Percentiles rank a stretch among this genome's conserved stretches.
Conservation (phyloP, 2,329 filamentous ascomycete species). For the Colletotrichum viniferum region DNA sequence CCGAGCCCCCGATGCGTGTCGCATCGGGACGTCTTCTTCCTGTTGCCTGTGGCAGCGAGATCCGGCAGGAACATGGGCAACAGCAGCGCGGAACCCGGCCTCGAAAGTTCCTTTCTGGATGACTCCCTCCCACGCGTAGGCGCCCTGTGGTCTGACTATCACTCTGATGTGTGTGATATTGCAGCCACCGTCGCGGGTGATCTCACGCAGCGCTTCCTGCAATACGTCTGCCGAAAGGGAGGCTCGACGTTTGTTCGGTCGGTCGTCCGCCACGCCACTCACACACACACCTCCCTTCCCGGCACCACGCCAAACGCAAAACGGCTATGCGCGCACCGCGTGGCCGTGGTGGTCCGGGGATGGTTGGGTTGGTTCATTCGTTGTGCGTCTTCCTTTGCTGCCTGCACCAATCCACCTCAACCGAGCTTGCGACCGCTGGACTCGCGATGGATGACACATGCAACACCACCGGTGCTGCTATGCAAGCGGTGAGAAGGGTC, state of each 20-base stretch:
- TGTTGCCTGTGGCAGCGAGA: not conserved
- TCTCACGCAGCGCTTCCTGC: not conserved
- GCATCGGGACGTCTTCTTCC: not conserved
- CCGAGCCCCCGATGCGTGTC: not conserved
- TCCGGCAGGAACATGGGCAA: not conserved
- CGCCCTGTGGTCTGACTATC: not conserved
- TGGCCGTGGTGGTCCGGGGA: not conserved
- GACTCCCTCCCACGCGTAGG: not conserved
- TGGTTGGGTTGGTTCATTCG: not conserved
- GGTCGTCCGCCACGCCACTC: not conserved
- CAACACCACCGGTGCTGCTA: not conserved
- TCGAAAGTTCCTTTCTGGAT: not conserved
- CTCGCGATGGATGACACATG: constrained; percentile 2
- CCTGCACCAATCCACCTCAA: not conserved
- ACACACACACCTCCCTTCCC: not conserved
- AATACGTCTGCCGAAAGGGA: not conserved
- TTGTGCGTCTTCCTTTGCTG: not conserved
- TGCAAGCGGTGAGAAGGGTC: not conserved
- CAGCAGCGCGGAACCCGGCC: not conserved
- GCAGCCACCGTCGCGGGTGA: not conserved
- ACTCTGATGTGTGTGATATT: not conserved
- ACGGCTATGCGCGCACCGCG: constrained; percentile 1
- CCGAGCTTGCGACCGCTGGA: not conserved
- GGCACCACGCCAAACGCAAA: not conserved
- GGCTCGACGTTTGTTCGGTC: not conserved